Percentiles rank a stretch among this genome's conserved stretches.
Evolutionary conservation across 192 early-diverging fungal genomes (phyloP).

Genomic region (Coemansia interrupta): DNA sequence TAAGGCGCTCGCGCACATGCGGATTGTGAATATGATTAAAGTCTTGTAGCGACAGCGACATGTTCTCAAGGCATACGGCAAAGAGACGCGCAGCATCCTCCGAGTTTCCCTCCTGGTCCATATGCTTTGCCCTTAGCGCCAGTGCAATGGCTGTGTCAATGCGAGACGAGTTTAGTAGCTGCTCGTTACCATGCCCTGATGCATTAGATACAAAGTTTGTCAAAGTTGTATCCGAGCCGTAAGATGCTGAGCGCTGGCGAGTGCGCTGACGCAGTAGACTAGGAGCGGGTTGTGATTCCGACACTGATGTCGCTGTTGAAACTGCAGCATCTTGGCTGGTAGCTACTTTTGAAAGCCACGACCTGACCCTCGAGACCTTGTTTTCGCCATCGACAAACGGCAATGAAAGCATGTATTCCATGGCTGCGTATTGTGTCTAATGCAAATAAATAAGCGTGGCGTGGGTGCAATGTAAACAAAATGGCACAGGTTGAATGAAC

Average conservation of each 20-base stretch:
- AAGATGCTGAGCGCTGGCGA: background rate
- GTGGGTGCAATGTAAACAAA: too few species aligned
- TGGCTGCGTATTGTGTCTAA: too few species aligned
- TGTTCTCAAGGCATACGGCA: conserved; percentile 14
- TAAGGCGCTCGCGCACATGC: conserved; percentile 22
- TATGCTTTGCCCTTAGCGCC: conserved; percentile 29
- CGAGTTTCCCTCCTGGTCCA: conserved; percentile 23
- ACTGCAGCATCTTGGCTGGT: too few species aligned
- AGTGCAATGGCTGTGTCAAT: conserved; percentile 28
- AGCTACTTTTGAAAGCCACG: too few species aligned
- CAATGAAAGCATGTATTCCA: too few species aligned
- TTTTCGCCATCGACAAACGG: too few species aligned
- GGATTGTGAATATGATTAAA: conserved; percentile 1
- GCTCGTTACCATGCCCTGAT: background rate
- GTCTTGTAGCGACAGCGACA: conserved; percentile 21
- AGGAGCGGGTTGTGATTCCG: background rate
- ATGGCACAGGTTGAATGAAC: too few species aligned
- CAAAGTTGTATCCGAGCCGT: background rate
- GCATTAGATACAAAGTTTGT: background rate
- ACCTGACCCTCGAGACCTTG: too few species aligned
- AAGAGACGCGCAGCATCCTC: conserved; percentile 19
- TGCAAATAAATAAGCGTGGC: too few species aligned
- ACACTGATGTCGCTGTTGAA: too few species aligned
- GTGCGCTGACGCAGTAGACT: background rate
- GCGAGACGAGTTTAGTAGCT: conserved; percentile 10